Evolutionary conservation across 257 asterid genomes (phyloP), one percentile per base, ranked within the genome.

Genomic region (Leptodermis oblonga): DNA sequence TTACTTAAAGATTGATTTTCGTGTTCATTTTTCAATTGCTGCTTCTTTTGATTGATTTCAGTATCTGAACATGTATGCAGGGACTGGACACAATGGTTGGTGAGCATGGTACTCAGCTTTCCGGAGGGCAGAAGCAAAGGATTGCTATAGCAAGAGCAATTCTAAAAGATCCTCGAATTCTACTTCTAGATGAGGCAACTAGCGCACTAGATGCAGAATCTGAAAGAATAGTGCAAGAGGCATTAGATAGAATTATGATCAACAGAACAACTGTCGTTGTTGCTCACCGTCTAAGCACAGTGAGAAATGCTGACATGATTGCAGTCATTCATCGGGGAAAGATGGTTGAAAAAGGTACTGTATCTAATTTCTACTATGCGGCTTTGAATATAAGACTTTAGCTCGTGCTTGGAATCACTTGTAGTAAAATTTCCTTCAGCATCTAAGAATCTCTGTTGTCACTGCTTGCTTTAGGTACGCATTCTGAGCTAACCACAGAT

Each of bases 71-170:
- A 46, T 63, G 53, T 30, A 4, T 58, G 78, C 77, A 90, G 94
- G 97, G 96, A 5, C 70, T 90, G 34, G 94, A 90, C 60, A 85
- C 94, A 30, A 81, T 68, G 82, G 97, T 90, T 60, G 95, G 97
- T 34, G 97, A 90, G 53, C 97, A 90, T 49, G 97, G 97, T 22
- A 85, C 97, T 66, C 97, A 88, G 81, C 96, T 90, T 59, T 90
- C 97, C 13, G 97, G 97, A 22, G 97, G 97, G 43, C 97, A 90
- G 77, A 90, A 90, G 83, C 97, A 90, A 70, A 85, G 97, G 74
- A 79, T 90, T 7, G 97, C 96, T 36, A 90, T 90, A 69, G 94
- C 97, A 54, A 78, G 97, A 72, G 97, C 97, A 46, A 88, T 90
- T 58, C 68, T 88, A 9, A 90, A 90, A 74, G 86, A 90, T 36